Conservation (phyloP, 352 stramenopile genomes). For the Pythium apleroticum region DNA sequence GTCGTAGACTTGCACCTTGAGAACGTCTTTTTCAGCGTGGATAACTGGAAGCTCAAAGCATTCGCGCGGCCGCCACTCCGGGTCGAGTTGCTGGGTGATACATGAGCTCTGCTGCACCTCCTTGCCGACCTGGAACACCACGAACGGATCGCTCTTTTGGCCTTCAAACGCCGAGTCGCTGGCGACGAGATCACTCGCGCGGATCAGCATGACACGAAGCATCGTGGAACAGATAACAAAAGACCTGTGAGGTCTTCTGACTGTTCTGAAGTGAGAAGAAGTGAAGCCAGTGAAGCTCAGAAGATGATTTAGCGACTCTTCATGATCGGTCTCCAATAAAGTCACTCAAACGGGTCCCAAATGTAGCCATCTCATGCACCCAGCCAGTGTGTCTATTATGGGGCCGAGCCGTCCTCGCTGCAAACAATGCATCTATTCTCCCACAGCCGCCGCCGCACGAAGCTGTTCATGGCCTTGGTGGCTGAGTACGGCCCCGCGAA, state of each 20-base stretch:
- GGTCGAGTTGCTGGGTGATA: constrained; percentile 66
- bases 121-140: constrained; percentile 53
- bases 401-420: not conserved
- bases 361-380: not conserved
- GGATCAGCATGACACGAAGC: constrained; percentile 48
- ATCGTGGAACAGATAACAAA: constrained; percentile 20
- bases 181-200: constrained; percentile 51
- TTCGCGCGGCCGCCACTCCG: constrained; percentile 60
- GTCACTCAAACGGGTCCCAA: too few species aligned
- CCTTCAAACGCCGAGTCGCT: constrained; percentile 60
- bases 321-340: not conserved
- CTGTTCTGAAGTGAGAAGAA: not conserved
- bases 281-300: not conserved
- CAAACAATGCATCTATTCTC: constrained; percentile 53
- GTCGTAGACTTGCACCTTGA: constrained; percentile 63
- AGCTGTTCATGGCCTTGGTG: constrained; percentile 47
- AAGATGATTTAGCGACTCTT: not conserved
- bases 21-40: constrained; percentile 40
- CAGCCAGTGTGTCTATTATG: not conserved
- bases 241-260: too few species aligned
- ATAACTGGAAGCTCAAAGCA: constrained; percentile 56
- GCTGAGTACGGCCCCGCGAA: constrained; percentile 57
- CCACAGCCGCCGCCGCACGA: constrained; percentile 71
- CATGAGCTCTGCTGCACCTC: constrained; percentile 56
- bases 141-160: constrained; percentile 75